Conservation (phyloP, 805 yeast genomes). For the Middelhovenomyces tepae region DNA sequence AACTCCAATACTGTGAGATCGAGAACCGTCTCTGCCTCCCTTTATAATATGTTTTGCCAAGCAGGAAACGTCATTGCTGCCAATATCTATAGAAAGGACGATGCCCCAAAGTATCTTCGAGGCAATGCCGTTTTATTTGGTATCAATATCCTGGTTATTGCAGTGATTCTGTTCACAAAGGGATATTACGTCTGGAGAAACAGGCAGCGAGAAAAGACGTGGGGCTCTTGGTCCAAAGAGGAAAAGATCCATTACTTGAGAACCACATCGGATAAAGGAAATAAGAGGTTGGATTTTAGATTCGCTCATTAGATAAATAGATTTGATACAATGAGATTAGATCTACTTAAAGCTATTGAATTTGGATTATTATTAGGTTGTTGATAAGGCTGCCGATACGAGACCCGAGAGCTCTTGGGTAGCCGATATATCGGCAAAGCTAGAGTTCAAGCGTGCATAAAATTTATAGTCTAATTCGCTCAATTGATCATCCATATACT, state of each 20-base stretch:
- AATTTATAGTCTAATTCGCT: no score
- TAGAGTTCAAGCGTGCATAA: no score
- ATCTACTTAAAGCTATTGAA: no score
- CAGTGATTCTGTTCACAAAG: not conserved
- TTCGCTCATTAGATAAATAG: constrained; percentile 4
- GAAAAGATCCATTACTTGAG: constrained; percentile 1
- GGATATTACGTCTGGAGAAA: constrained; percentile 3
- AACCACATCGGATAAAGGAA: constrained; percentile 2
- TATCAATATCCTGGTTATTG: constrained; percentile 8
- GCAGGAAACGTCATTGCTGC: constrained; percentile 44
- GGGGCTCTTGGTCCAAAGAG: constrained; percentile 1
- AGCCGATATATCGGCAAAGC: no score
- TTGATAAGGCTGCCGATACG: no score
- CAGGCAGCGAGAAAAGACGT: not conserved
- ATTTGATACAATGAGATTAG: no score
- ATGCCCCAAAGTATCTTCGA: constrained; percentile 49
- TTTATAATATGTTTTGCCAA: constrained; percentile 58
- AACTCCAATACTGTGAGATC: constrained; percentile 54
- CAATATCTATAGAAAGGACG: constrained; percentile 48
- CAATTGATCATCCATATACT: no score
- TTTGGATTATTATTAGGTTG: no score
- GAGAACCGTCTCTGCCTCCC: constrained; percentile 54
- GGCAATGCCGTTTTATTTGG: constrained; percentile 37
- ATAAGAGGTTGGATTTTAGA: constrained; percentile 4
- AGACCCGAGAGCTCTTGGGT: no score